Percentiles rank a stretch among this genome's conserved stretches.
These are phyloP conservation scores for Calocybe gambosa DNA, from an alignment of 1,284 basidiomycete species.

Conservation along the genomic window DNA sequence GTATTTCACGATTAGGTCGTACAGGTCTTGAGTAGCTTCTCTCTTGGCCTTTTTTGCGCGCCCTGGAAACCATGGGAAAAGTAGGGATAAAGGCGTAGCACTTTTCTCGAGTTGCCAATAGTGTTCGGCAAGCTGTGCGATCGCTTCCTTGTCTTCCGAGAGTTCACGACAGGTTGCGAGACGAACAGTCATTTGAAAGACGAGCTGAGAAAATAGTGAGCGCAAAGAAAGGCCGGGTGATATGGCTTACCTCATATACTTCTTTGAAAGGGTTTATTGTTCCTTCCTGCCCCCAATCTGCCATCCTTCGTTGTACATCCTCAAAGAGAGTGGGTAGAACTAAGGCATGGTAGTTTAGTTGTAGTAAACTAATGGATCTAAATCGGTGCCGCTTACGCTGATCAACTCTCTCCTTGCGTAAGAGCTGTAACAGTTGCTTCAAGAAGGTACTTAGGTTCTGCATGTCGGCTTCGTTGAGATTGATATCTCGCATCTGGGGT, in stretches of 20 bases:
- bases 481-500: slow-evolving; percentile 21
- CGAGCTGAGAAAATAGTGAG: slow-evolving; percentile 22
- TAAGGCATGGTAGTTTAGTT: slow-evolving; percentile 7
- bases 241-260: slow-evolving; percentile 26
- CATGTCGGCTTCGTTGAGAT: slow-evolving; percentile 8
- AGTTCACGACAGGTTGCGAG: slow-evolving; percentile 32
- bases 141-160: slow-evolving; percentile 22
- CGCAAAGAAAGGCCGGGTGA: slow-evolving; percentile 16
- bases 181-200: slow-evolving; percentile 35
- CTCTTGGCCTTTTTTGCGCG: slow-evolving; percentile 23
- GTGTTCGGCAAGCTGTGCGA: slow-evolving; percentile 20
- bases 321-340: slow-evolving; percentile 29
- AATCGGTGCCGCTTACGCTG: slow-evolving; percentile 6
- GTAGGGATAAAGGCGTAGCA: slow-evolving; percentile 26
- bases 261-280: slow-evolving; percentile 31
- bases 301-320: slow-evolving; percentile 26
- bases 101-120: slow-evolving; percentile 30
- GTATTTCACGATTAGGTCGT: slow-evolving; percentile 21
- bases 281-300: slow-evolving; percentile 26
- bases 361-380: neutral
- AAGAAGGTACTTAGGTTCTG: slow-evolving; percentile 9
- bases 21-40: slow-evolving; percentile 25
- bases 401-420: slow-evolving; percentile 18
- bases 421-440: slow-evolving; percentile 14
- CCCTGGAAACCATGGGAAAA: slow-evolving; percentile 34